Evolutionary conservation across 202 grass and related monocot species (phyloP), one percentile per base, ranked within the genome.

Genomic region (Digitaria exilis): DNA sequence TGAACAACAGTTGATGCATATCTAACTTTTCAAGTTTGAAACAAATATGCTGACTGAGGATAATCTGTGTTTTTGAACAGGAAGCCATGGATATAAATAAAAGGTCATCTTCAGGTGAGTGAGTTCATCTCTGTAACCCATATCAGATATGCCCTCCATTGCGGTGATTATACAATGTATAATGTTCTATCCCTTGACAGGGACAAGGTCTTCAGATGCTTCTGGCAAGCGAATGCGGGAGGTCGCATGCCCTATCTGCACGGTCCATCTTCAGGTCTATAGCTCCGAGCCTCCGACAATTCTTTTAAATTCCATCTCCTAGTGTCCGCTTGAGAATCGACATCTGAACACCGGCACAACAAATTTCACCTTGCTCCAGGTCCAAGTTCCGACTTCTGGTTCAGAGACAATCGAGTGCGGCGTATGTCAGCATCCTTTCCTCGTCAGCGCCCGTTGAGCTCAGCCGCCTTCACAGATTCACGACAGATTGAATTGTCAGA

Each of bases 81-180:
- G 96, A 98, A 85, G 96, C 90, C 11, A 96, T 98, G 96, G 96
- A 98, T 43, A 96, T 83, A 90, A 98, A 98, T 55, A 92, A 88
- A 29, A 98, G 88, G 44, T 92, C 94, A 62, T 92, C 87, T 51
- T 92, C 91, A 89, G 92, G 96, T 93, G 84, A 44, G 57, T 78
- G 18, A 37, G 62, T 71, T 19, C 29, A 19, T 37, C 69, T 48
- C 4, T 49, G 1, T n/a, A 37, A 24, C 8, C 12, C 9, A n/a
- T 79, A 72, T 65, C 58, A 79, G 19, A 59, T 29, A 48, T 8
- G 31, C 65, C 82, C 18, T 69, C 45, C 16, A 0, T 12, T 26
- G 2, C 48, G 24, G 4, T 16, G 1, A 14, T 35, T 60, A 83
- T 60, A 83, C 61, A 80, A 35, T 22, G 31, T 83, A 28, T 15